phyloP scores from a whole-genome alignment of 805 yeast species.

The Ascoidea rubescens region DNA sequence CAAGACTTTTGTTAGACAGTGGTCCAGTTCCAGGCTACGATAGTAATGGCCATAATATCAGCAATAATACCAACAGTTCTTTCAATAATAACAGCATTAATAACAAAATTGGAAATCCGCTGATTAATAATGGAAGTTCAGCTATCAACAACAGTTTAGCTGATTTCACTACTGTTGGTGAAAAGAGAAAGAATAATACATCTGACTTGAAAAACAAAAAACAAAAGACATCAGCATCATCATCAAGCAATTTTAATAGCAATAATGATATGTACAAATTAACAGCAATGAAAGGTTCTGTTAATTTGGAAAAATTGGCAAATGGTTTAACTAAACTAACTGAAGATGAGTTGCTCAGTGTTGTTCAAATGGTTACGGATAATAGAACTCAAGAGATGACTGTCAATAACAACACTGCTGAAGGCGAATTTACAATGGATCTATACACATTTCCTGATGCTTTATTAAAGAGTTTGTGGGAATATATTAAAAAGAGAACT shows the following conservation, averaged over 20 bases:
- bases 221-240: constrained; percentile 9
- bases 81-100: too few relatives aligned
- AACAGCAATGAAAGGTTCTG: constrained; percentile 49
- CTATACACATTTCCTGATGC: constrained; percentile 86
- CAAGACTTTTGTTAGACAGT: constrained; percentile 59
- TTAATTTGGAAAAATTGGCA: constrained; percentile 85
- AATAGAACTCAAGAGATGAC: constrained; percentile 92
- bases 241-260: constrained; percentile 11
- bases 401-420: constrained; percentile 88
- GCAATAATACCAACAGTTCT: neutral
- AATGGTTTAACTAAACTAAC: constrained; percentile 75
- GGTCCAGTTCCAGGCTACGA: constrained; percentile 63
- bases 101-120: constrained; percentile 11
- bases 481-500: constrained; percentile 68
- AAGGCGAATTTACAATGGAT: constrained; percentile 96
- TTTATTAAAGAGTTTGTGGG: constrained; percentile 85
- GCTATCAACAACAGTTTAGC: constrained; percentile 10
- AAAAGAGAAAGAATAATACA: constrained; percentile 20
- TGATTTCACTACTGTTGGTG: constrained; percentile 16
- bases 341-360: constrained; percentile 88
- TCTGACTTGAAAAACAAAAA: constrained; percentile 19
- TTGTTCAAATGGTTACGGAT: constrained; percentile 96
- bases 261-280: constrained; percentile 14
- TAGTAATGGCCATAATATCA: constrained; percentile 8
- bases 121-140: constrained; percentile 15